These are phyloP conservation scores for Reutealis trisperma DNA, from an alignment of 345 rosid genomes.

Conservation along the genomic window DNA sequence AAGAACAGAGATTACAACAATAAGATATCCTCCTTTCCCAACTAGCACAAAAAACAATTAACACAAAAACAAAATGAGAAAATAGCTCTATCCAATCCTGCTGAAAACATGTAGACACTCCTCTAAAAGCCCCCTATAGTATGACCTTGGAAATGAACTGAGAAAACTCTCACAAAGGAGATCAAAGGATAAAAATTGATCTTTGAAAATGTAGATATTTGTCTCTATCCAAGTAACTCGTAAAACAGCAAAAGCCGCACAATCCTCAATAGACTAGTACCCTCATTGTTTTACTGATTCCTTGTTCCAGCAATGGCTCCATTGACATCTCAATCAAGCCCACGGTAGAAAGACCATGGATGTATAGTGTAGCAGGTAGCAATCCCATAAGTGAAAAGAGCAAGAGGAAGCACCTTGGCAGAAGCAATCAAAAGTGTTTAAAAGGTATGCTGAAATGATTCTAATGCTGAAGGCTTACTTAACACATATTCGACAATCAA, in stretches of 20 bases:
- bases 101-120: not conserved
- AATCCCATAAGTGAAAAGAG: not conserved
- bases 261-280: not conserved
- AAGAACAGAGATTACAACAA: not conserved
- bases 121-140: not conserved
- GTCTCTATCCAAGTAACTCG: not conserved
- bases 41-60: not conserved
- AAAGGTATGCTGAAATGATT: too few species aligned
- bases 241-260: not conserved
- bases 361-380: too few species aligned
- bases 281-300: too few species aligned
- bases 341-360: too few species aligned
- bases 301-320: not conserved
- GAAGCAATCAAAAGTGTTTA: too few species aligned
- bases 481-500: too few species aligned
- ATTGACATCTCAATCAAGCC: too few species aligned
- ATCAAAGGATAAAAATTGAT: not conserved
- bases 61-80: not conserved
- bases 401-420: not conserved
- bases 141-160: not conserved
- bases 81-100: not conserved
- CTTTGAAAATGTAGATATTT: not conserved
- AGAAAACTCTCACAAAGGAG: not conserved
- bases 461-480: too few species aligned
- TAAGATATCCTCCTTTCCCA: not conserved